Evolutionary conservation across 2,329 filamentous ascomycete species (phyloP).

Genomic region (Ilyonectria destructans): DNA sequence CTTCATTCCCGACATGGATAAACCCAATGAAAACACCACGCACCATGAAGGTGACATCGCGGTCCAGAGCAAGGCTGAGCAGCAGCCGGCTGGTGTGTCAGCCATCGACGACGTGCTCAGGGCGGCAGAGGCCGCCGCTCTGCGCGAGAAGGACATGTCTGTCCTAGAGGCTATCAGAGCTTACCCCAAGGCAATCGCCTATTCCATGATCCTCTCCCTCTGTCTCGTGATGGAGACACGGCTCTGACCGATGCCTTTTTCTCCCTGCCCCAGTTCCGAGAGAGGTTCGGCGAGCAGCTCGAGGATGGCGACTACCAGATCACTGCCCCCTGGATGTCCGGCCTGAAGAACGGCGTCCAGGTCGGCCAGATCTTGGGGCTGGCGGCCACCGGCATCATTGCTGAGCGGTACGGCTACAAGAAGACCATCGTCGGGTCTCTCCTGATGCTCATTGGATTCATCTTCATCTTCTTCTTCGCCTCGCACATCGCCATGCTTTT

Average conservation of each 20-base stretch:
- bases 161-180: no score
- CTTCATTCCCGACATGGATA: no score
- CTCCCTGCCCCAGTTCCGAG: constrained; percentile 50
- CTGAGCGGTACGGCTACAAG: constrained; percentile 58
- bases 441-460: constrained; percentile 54
- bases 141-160: no score
- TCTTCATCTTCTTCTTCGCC: constrained; percentile 62
- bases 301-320: constrained; percentile 54
- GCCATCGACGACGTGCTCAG: no score
- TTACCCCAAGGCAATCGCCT: no score
- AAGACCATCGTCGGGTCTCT: constrained; percentile 58
- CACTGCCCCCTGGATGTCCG: constrained; percentile 63
- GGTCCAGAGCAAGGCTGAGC: no score
- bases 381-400: constrained; percentile 60
- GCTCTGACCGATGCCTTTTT: constrained; percentile 45
- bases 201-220: no score
- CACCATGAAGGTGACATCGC: no score
- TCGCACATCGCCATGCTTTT: constrained; percentile 54
- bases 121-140: no score
- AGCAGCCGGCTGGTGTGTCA: no score
- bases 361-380: constrained; percentile 65
- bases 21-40: no score
- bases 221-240: neutral
- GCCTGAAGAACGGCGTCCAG: constrained; percentile 59
- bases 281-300: constrained; percentile 50